Conservation (phyloP, 805 yeast species). For the Yamadazyma laniorum region DNA sequence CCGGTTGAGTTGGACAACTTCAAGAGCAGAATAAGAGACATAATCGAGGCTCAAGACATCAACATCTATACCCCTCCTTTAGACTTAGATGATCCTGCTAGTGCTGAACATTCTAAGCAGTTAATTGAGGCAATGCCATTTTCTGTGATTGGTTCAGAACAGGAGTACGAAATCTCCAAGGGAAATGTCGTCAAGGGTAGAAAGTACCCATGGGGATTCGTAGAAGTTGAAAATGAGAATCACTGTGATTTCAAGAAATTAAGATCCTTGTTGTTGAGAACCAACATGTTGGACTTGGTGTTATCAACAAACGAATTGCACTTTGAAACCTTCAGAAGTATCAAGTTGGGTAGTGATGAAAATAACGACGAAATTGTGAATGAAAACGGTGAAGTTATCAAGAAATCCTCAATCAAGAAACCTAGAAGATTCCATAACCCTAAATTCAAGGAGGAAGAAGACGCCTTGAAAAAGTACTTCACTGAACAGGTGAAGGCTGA, state of each 20-base stretch:
- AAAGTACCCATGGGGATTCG: conserved; percentile 88
- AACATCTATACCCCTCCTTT: conserved; percentile 82
- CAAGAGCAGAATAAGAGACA: conserved; percentile 75
- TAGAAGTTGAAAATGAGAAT: conserved; percentile 80
- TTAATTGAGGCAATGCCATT: conserved; percentile 84
- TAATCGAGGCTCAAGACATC: conserved; percentile 81
- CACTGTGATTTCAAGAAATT: conserved; percentile 85
- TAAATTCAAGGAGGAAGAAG: conserved; percentile 94
- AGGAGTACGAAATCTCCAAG: conserved; percentile 58
- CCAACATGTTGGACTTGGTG: conserved; percentile 79
- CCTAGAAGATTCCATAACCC: conserved; percentile 72
- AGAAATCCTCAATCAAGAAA: conserved; percentile 37
- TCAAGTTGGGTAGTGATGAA: conserved; percentile 53
- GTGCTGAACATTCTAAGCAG: conserved; percentile 77
- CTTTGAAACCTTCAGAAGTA: conserved; percentile 74
- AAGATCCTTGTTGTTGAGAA: conserved; percentile 74
- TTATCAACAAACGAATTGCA: conserved; percentile 78
- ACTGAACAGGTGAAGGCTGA: conserved; percentile 95
- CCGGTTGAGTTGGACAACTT: conserved; percentile 66
- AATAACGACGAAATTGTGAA: conserved; percentile 30
- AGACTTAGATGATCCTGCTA: conserved; percentile 69
- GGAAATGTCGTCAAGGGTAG: conserved; percentile 75
- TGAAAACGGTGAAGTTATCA: conserved; percentile 30
- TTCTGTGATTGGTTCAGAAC: conserved; percentile 78
- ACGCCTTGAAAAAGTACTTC: conserved; percentile 86